A percentile compares a stretch with the other conserved stretches of the same genome.
phyloP scores from a whole-genome alignment of 2,329 filamentous ascomycete genomes.

The Zymoseptoria passerinii region DNA sequence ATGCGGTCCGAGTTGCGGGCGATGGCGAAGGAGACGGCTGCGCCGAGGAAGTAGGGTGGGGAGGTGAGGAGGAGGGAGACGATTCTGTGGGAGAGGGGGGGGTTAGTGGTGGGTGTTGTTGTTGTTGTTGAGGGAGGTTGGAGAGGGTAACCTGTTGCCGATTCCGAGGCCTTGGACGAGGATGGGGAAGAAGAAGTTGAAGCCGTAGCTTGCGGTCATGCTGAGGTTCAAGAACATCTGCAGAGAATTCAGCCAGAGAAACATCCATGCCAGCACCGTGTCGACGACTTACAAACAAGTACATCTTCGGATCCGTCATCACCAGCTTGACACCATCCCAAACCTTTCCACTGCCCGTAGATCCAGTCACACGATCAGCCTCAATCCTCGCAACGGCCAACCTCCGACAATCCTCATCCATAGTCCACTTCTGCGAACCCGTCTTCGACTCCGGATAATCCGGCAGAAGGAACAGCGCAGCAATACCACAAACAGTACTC shows the following conservation, averaged over 20 bases:
- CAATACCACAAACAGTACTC: conserved; percentile 3
- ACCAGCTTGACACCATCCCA: conserved; percentile 10
- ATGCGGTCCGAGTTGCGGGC: conserved; percentile 22
- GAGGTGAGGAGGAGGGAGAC: conserved; percentile 28
- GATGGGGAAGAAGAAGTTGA: conserved; percentile 29
- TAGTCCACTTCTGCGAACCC: conserved; percentile 1
- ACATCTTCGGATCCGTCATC: conserved; percentile 16
- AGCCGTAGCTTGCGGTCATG: conserved; percentile 5
- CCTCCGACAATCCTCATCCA: background rate
- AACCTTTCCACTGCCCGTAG: background rate
- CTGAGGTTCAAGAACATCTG: background rate
- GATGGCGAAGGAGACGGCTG: conserved; percentile 12
- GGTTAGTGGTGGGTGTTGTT: too few species aligned
- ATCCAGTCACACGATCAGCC: conserved; percentile 2
- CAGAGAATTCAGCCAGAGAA: too few species aligned
- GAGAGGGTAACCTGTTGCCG: conserved; percentile 15
- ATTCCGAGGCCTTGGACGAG: conserved; percentile 34
- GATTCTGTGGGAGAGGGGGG: conserved; percentile 1
- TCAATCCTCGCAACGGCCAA: conserved; percentile 33
- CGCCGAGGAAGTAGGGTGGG: conserved; percentile 31
- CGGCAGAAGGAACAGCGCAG: conserved; percentile 5
- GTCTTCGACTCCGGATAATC: conserved; percentile 7
- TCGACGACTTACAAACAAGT: conserved; percentile 10
- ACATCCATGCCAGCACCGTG: background rate
- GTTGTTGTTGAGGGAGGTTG: too few species aligned